Evolutionary conservation across 1,139 yeast species (phyloP).

Genomic region (Saccharomyces hybrid): DNA sequence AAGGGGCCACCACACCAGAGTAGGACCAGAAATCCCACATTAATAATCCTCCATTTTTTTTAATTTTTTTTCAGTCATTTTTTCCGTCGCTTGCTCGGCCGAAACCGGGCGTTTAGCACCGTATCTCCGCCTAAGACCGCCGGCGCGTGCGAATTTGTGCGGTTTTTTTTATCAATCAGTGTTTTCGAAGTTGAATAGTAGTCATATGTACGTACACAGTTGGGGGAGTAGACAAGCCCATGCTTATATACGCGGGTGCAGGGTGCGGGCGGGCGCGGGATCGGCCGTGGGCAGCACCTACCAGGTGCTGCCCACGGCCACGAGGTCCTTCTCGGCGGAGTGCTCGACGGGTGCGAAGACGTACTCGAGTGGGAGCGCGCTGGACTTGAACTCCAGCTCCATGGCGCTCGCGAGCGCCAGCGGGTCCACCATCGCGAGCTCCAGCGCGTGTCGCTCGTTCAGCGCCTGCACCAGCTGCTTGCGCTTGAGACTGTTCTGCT

Average conservation of each 20-base stretch:
- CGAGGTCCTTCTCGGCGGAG: constrained; percentile 14
- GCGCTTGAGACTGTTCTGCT: constrained; percentile 3
- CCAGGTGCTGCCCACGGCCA: constrained; percentile 24
- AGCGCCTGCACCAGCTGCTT: constrained; percentile 9
- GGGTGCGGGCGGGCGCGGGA: too few relatives aligned
- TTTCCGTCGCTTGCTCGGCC: background rate
- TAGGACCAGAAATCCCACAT: background rate
- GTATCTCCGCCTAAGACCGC: constrained; percentile 1
- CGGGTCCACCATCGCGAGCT: constrained; percentile 8
- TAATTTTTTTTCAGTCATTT: background rate
- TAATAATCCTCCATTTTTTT: background rate
- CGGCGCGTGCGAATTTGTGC: background rate
- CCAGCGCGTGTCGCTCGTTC: constrained; percentile 2
- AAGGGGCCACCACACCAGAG: background rate
- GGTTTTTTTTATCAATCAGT: background rate
- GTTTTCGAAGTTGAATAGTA: too few relatives aligned
- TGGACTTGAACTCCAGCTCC: background rate
- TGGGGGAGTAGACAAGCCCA: background rate
- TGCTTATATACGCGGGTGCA: background rate
- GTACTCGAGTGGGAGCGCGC: constrained; percentile 8
- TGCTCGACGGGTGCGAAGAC: constrained; percentile 14
- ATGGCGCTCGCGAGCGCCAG: constrained; percentile 1
- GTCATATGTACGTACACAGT: background rate
- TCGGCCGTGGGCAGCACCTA: constrained; percentile 3
- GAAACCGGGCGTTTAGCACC: background rate